Conservation (phyloP, 306 rosid genomes). For the Inga laurina region DNA sequence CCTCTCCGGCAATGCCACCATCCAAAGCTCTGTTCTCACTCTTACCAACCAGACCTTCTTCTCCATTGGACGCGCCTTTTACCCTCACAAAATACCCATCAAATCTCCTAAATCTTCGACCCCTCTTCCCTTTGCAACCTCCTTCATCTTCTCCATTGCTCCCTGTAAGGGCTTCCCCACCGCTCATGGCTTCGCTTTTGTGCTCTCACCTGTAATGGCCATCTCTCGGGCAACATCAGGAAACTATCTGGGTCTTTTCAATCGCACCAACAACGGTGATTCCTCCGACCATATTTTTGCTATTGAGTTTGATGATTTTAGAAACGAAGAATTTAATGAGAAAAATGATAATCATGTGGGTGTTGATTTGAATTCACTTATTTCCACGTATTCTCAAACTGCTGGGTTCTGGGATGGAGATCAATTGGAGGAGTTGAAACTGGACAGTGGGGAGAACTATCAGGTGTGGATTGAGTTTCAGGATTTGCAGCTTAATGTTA, state of each 20-base stretch:
- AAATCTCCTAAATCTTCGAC: conserved; percentile 37
- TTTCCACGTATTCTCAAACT: conserved; percentile 43
- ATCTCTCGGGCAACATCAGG: conserved; percentile 47
- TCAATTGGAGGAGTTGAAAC: conserved; percentile 35
- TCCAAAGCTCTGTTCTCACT: conserved; percentile 46
- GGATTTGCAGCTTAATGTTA: conserved; percentile 48
- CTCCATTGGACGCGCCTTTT: conserved; percentile 63
- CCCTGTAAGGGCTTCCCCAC: conserved; percentile 38
- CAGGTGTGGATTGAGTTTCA: conserved; percentile 69
- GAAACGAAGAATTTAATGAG: conserved; percentile 65
- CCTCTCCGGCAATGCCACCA: conserved; percentile 54
- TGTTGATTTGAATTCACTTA: conserved; percentile 55
- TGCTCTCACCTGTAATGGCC: conserved; percentile 43
- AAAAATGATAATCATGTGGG: conserved; percentile 64
- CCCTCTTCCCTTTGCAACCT: conserved; percentile 53
- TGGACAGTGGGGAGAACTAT: conserved; percentile 55
- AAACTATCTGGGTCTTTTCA: conserved; percentile 60
- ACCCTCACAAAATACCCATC: conserved; percentile 49
- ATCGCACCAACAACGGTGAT: conserved; percentile 46
- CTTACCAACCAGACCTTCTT: conserved; percentile 57
- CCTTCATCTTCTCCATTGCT: conserved; percentile 67
- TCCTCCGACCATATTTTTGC: conserved; percentile 53
- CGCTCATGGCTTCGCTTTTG: conserved; percentile 62
- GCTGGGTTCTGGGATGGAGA: conserved; percentile 63
- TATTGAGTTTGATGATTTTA: conserved; percentile 63